Evolutionary conservation across 2,329 filamentous ascomycete species (phyloP).

Genomic region (Aspergillus sp.): DNA sequence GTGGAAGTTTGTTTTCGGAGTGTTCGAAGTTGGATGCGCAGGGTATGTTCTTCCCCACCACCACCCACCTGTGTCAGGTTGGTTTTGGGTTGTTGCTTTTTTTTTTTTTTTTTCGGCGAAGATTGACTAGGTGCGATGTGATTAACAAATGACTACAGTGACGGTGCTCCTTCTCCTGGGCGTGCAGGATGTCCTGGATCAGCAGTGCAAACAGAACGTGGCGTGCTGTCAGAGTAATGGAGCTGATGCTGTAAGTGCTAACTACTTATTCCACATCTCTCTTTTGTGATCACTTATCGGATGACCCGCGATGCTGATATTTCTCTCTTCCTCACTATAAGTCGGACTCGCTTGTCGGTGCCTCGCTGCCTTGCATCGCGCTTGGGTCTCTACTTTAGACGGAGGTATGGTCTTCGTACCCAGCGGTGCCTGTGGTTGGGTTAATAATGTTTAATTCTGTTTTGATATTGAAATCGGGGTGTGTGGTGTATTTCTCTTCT

Average conservation of each 20-base stretch:
- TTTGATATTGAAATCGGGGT: too few species aligned
- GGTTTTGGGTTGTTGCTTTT: too few species aligned
- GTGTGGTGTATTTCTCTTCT: too few species aligned
- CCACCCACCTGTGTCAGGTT: too few species aligned
- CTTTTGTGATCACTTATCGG: too few species aligned
- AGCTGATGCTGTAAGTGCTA: constrained; percentile 26
- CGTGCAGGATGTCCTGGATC: constrained; percentile 33
- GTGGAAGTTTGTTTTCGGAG: constrained; percentile 36
- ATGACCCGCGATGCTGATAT: not conserved
- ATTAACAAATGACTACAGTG: not conserved
- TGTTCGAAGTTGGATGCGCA: constrained; percentile 35
- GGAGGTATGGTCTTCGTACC: too few species aligned
- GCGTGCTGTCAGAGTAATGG: constrained; percentile 35
- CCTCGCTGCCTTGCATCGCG: constrained; percentile 30
- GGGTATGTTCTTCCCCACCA: not conserved
- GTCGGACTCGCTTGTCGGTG: constrained; percentile 31
- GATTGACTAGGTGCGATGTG: not conserved
- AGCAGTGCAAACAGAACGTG: constrained; percentile 40
- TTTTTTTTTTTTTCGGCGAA: too few species aligned
- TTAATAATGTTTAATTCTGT: too few species aligned
- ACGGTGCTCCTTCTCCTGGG: not conserved
- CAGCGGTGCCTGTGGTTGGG: too few species aligned
- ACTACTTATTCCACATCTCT: not conserved
- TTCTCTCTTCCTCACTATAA: constrained; percentile 3
- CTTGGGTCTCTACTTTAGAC: constrained; percentile 22